Evolutionary conservation across 768 basidiomycete species (phyloP).

Genomic region (Galerina sulciceps): DNA sequence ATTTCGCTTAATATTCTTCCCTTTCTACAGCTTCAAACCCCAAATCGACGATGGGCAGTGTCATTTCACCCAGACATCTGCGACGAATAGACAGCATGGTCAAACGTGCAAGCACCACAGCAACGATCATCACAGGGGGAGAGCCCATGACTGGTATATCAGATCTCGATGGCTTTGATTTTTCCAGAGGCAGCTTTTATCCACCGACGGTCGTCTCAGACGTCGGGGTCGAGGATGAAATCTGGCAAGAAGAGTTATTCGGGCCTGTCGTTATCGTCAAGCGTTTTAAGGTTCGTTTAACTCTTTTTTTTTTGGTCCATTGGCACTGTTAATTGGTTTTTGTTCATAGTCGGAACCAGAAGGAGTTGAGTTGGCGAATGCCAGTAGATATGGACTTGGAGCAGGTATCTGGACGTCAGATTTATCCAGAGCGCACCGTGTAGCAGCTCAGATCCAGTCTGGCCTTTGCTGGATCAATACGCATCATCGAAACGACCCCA

Average conservation of each 20-base stretch:
- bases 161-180: conserved; percentile 70
- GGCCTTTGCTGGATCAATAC: conserved; percentile 91
- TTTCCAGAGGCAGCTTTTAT: conserved; percentile 75
- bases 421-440: conserved; percentile 75
- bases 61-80: conserved; percentile 72
- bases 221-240: conserved; percentile 56
- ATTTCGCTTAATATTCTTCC: background rate
- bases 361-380: conserved; percentile 72
- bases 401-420: conserved; percentile 82
- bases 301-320: background rate
- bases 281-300: conserved; percentile 34
- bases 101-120: conserved; percentile 38
- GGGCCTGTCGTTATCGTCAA: conserved; percentile 83
- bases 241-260: conserved; percentile 87
- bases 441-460: conserved; percentile 69
- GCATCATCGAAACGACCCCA: conserved; percentile 88
- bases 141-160: conserved; percentile 65
- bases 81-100: conserved; percentile 65
- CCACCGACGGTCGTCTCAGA: conserved; percentile 77
- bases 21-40: conserved; percentile 63
- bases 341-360: conserved; percentile 58
- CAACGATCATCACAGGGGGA: conserved; percentile 67
- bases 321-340: background rate
- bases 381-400: conserved; percentile 80
- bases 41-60: conserved; percentile 76